Evolutionary conservation across 2,329 filamentous ascomycete genomes (phyloP).

Genomic region (Juglanconis sp.): DNA sequence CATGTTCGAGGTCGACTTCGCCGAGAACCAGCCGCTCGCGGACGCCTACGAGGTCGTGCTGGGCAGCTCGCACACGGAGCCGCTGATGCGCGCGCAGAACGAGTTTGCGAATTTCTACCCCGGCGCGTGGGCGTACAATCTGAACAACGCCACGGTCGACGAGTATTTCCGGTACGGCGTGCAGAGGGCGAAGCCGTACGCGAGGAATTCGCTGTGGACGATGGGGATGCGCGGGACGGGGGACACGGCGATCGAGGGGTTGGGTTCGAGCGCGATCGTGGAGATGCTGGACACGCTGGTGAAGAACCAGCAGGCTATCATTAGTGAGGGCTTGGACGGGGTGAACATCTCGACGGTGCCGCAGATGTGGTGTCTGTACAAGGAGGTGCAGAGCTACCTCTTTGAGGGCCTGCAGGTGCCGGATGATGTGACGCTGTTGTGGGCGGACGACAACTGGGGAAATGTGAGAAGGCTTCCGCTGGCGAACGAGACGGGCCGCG

Average conservation of each 20-base stretch:
- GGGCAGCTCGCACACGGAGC: conserved; percentile 71
- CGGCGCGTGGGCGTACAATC: conserved; percentile 67
- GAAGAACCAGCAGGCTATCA: conserved; percentile 54
- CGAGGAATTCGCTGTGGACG: conserved; percentile 62
- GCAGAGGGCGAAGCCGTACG: conserved; percentile 61
- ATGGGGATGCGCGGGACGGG: conserved; percentile 69
- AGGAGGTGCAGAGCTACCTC: conserved; percentile 69
- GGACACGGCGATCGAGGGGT: conserved; percentile 57
- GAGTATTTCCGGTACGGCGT: conserved; percentile 68
- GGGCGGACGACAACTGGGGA: conserved; percentile 69
- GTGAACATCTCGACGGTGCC: conserved; percentile 52
- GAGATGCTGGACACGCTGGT: conserved; percentile 59
- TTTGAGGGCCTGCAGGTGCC: conserved; percentile 60
- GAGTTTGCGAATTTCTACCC: conserved; percentile 52
- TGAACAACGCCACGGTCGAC: conserved; percentile 66
- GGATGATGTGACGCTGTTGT: conserved; percentile 65
- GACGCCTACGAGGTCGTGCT: conserved; percentile 74
- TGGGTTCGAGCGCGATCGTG: conserved; percentile 56
- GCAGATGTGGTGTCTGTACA: conserved; percentile 72
- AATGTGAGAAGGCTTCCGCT: conserved; percentile 62
- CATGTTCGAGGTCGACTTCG: conserved; percentile 71
- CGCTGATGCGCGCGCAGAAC: conserved; percentile 61
- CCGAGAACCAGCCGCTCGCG: conserved; percentile 63
- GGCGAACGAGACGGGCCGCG: conserved; percentile 54
- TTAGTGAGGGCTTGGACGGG: conserved; percentile 52